Evolutionary conservation across 176 grass and related monocot genomes (phyloP).

Genomic region (Juncus effusus): DNA sequence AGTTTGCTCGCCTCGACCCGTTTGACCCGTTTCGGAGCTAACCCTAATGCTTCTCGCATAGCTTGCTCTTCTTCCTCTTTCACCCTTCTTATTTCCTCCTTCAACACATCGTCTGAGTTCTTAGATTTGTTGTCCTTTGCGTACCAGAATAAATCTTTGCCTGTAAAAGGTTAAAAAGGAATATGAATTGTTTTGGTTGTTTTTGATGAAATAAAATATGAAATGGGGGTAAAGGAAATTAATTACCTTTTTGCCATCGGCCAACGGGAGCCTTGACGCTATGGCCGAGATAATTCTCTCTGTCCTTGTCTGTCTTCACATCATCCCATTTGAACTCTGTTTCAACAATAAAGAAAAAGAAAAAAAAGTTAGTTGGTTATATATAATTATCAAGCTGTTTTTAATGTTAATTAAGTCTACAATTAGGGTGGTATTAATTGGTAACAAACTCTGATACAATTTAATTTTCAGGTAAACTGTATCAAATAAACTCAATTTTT

Average conservation of each 20-base stretch:
- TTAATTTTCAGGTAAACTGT: too few relatives aligned
- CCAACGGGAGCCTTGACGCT: conserved; percentile 92
- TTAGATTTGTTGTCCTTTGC: conserved; percentile 66
- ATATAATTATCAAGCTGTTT: too few relatives aligned
- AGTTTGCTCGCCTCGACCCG: conserved; percentile 58
- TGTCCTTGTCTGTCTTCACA: conserved; percentile 96
- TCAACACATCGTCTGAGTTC: conserved; percentile 52
- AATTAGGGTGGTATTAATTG: too few relatives aligned
- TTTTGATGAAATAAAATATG: too few relatives aligned
- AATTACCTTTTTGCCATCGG: conserved; percentile 98
- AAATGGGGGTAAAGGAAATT: too few relatives aligned
- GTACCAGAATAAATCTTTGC: conserved; percentile 93
- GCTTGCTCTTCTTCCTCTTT: conserved; percentile 98
- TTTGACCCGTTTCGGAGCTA: conserved; percentile 79
- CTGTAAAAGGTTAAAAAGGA: conserved; percentile 29
- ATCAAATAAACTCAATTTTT: too few relatives aligned
- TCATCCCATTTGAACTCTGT: conserved; percentile 99
- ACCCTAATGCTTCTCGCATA: conserved; percentile 89
- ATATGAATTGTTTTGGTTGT: background rate
- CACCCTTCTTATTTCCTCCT: conserved; percentile 88
- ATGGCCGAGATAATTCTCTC: conserved; percentile 95
- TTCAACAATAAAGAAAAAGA: conserved; percentile 3
- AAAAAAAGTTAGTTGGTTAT: background rate
- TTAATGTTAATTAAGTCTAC: too few relatives aligned
- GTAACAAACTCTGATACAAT: too few relatives aligned